Evolutionary conservation across 2,329 filamentous ascomycete species (phyloP), one percentile per base, ranked within the genome.

Genomic region (Metarhizium robertsii): DNA sequence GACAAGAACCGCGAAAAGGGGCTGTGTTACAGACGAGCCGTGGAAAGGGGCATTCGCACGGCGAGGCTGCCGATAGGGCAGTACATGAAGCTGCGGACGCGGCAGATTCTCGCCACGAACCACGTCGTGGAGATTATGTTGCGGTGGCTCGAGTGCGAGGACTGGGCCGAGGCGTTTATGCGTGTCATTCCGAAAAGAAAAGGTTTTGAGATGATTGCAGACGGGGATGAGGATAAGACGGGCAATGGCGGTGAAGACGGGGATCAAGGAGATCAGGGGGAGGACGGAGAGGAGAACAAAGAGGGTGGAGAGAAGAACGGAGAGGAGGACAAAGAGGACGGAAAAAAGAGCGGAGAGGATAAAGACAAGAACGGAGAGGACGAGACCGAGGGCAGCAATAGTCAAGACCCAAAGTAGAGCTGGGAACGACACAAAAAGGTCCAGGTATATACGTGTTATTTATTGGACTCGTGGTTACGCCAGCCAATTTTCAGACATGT

Each of bases 51-150:
- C 0, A 83, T 99, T 63, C 86, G 87, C 60, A 97, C 94, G 0
- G 94, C 92, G 2, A 92, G 90, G 67, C 71, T 99, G 55, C 94
- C 94, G 0, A 97, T 99, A 64, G 90, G 91, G n/a, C 86, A 97
- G 59, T 97, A 90, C 69, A 86, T 99, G 77, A 81, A 90, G 60
- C 95, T 99, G 88, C 81, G 86, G 55, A 92, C 87, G 63, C 83
- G 94, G 36, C 84, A 87, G 63, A 89, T 99, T 4, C 75, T 99
- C 56, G 86, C 92, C 3, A 96, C 92, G 7, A 99, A 97, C 67
- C 94, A 99, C 66, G 94, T 99, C 1, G 83, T 94, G 50, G 92
- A 97, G 72, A 97, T 99, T 59, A 96, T 99, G 90, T 74, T 96
- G 49, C 85, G 84, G 61, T 99, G 92, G 91, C 71, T 99, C 54